Evolutionary conservation across 768 basidiomycete species (phyloP), one percentile per base, ranked within the genome.

Genomic region (Cystobasidium ongulense): DNA sequence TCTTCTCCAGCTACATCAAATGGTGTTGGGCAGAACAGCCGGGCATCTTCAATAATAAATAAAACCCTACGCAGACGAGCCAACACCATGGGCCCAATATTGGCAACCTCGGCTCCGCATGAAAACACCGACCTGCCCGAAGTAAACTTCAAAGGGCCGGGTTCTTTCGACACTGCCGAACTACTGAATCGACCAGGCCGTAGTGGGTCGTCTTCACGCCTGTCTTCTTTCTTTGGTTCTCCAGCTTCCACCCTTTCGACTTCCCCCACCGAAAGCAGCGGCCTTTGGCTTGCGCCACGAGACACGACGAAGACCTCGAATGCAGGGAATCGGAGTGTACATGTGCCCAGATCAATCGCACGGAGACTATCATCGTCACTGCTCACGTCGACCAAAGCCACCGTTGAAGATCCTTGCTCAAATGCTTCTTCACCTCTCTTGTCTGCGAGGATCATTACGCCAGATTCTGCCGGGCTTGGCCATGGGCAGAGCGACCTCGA

Each of bases 51-150:
- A 5, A 10, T 71, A 8, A 23, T 71, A 15, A 8, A 29, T 7
- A 71, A 71, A 36, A 29, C 25, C 13, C 31, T 71, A 15, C 50
- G 68, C 18, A 54, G 54, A 36, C 68, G 68, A 10, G 68, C 68
- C 7, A 71, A 71, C 39, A 71, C 68, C 2, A 29, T 36, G 7
- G 63, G 36, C 13, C 59, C 68, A 8, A 8, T 38, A 21, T 35
- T 71, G 21, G 50, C 68, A 33, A 29, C 68, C 18, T 59, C 68
- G 4, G 35, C 68, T 52, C 53, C 54, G 10, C 35, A 33, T 10
- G 50, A 25, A n/a, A 54, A 33, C 33, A 18, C 13, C 68, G 33
- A 23, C 10, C 46, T 21, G 15, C 46, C n/a, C 3, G 46, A n/a
- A 50, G 46, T 17, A 39, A 7, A 17, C 39, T 17, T 39, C 46